Percentiles rank a stretch among this genome's conserved stretches.
Conservation (phyloP, 2,329 filamentous ascomycete genomes). For the Phialocephala subalpina region DNA sequence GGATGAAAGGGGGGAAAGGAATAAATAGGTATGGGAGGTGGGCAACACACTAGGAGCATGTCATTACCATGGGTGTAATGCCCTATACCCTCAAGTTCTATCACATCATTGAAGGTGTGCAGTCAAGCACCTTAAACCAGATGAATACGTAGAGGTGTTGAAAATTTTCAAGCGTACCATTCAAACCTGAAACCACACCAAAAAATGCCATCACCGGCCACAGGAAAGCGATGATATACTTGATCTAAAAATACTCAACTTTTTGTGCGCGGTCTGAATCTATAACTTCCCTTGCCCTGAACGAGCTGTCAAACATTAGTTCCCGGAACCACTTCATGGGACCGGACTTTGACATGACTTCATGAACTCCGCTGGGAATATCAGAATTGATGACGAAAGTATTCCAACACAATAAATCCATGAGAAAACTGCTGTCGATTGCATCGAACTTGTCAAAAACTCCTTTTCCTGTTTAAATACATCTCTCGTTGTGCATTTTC, state of each 20-base stretch:
- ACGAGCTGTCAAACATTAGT: constrained; percentile 5
- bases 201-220: not conserved
- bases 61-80: not conserved
- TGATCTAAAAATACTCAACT: not conserved
- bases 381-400: not conserved
- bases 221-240: not conserved
- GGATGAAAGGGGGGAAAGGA: constrained; percentile 4
- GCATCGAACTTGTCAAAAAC: constrained; percentile 28
- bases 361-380: not conserved
- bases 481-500: constrained; percentile 37
- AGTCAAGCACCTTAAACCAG: not conserved
- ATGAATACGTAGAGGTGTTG: not conserved
- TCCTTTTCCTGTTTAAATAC: constrained; percentile 42
- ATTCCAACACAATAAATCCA: constrained; percentile 33
- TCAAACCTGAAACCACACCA: not conserved
- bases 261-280: not conserved
- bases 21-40: constrained; percentile 3
- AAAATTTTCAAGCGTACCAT: not conserved
- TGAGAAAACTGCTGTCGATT: constrained; percentile 18
- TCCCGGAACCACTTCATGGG: not conserved
- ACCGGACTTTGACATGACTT: not conserved
- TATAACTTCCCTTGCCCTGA: not conserved
- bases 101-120: not conserved
- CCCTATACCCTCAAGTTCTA: not conserved
- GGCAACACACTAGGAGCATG: not conserved